Percentiles rank a stretch among this genome's conserved stretches.
These are phyloP conservation scores for Tuber microsphaerosporum DNA, from an alignment of 495 filamentous ascomycete species.

Conservation along the genomic window DNA sequence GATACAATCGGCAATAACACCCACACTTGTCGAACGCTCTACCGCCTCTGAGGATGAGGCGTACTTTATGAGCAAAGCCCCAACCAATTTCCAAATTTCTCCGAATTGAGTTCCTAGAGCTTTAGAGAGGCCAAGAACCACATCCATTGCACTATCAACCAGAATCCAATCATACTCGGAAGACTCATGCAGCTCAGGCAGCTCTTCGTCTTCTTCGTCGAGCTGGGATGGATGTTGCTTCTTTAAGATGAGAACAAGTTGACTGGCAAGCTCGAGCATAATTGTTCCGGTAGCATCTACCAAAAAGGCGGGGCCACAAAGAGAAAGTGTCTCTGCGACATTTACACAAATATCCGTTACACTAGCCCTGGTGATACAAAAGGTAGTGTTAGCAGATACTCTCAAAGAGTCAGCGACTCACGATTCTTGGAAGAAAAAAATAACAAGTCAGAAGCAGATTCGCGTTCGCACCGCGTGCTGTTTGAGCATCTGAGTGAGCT, in stretches of 20 bases:
- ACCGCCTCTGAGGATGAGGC: conserved; percentile 72
- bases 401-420: background rate
- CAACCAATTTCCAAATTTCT: conserved; percentile 87
- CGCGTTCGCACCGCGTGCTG: conserved; percentile 86
- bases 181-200: conserved; percentile 64
- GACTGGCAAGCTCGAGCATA: conserved; percentile 39
- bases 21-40: conserved; percentile 82
- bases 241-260: conserved; percentile 63
- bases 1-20: conserved; percentile 86
- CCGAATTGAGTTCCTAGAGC: conserved; percentile 74
- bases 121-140: conserved; percentile 70
- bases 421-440: conserved; percentile 12
- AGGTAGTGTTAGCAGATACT: conserved; percentile 29
- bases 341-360: conserved; percentile 95
- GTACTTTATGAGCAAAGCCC: conserved; percentile 81
- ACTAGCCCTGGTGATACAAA: conserved; percentile 54
- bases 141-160: conserved; percentile 87
- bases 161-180: conserved; percentile 97
- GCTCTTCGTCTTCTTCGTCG: conserved; percentile 70
- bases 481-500: conserved; percentile 95
- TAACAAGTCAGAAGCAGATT: conserved; percentile 54
- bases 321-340: conserved; percentile 84
- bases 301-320: conserved; percentile 81
- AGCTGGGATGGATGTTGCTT: conserved; percentile 88
- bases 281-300: conserved; percentile 59